Evolutionary conservation across 208 protist species (phyloP), one percentile per base, ranked within the genome.

Genomic region (Trypanosoma rangeli): DNA sequence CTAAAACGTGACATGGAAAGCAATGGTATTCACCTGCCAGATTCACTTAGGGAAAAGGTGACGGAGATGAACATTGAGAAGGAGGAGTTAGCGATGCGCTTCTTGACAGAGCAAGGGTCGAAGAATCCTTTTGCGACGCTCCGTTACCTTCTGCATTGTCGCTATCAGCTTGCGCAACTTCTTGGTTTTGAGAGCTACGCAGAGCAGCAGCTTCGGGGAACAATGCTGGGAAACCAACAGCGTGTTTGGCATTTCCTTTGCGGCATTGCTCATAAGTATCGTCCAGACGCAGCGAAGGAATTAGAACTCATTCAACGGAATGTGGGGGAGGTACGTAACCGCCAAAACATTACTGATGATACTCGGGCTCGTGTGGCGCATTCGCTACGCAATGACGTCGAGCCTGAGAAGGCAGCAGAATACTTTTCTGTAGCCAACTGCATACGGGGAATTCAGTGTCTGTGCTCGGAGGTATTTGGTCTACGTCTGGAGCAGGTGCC

Each of bases 371-470:
- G 82, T 7, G 82, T 93, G n/a, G 70, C 85, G n/a, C 73, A 84
- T 15, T 87, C 85, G 44, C 63, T 94, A 44, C 81, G 89, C 13
- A 85, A 79, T 12, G 80, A 91, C 59, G 84, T 84, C 0, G 89
- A 94, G 75, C 87, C 92, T 44, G 79, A 82, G 53, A 64, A 64
- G n/a, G 80, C 80, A 18, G 55, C 72, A 18, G 82, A 95, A 69
- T 98, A 94, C 78, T 94, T 97, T 74, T 95, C 87, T 16, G 90
- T 97, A 31, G 91, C 85, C 26, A 95, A 96, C 76, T 95, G 87
- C 74, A 84, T 94, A 46, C 84, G 89, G 31, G 94, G 94, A 57
- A 92, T 97, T 62, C 86, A 95, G 79, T 90, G 85, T 61, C 83
- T 98, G 37, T 97, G 92, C 75, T 87, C 84, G 5, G 85, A 93